Conservation (phyloP, 2,329 filamentous ascomycete species). For the Verruconis gallopava region DNA sequence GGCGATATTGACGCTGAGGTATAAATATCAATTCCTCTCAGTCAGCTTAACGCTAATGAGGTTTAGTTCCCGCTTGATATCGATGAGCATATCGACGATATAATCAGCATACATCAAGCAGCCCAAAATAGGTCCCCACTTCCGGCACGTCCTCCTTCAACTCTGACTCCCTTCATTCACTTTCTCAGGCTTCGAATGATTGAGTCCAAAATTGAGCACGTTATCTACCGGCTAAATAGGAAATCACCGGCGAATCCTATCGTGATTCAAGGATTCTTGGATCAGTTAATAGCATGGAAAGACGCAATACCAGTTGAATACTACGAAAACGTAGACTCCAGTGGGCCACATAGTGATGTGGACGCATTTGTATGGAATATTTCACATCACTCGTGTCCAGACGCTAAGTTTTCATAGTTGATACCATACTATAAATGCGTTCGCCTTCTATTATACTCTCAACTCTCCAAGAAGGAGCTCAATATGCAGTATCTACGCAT, state of each 20-base stretch:
- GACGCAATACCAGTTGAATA: slow-evolving; percentile 2
- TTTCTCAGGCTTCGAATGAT: slow-evolving; percentile 12
- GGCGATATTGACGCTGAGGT: slow-evolving; percentile 21
- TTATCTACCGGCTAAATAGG: slow-evolving; percentile 9
- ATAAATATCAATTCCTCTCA: slow-evolving; percentile 1
- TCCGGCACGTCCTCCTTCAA: slow-evolving; percentile 12
- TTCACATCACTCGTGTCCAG: no score
- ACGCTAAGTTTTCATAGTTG: no score
- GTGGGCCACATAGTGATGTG: not conserved
- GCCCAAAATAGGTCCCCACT: slow-evolving; percentile 2
- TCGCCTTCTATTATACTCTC: not conserved
- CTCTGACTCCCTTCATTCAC: slow-evolving; percentile 18
- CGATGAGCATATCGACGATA: slow-evolving; percentile 13
- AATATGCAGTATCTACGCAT: not conserved
- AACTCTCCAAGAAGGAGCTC: not conserved
- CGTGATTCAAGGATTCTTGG: not conserved
- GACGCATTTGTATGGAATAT: not conserved
- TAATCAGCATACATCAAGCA: slow-evolving; percentile 8
- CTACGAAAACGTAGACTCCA: no score
- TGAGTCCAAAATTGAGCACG: slow-evolving; percentile 13
- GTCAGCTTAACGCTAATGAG: slow-evolving; percentile 8
- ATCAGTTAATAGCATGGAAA: slow-evolving; percentile 1
- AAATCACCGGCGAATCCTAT: not conserved
- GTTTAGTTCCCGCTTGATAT: slow-evolving; percentile 17
- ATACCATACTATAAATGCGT: slow-evolving; percentile 1